phyloP scores from a whole-genome alignment of 202 grass and related monocot species.

The Carex arenaria region DNA sequence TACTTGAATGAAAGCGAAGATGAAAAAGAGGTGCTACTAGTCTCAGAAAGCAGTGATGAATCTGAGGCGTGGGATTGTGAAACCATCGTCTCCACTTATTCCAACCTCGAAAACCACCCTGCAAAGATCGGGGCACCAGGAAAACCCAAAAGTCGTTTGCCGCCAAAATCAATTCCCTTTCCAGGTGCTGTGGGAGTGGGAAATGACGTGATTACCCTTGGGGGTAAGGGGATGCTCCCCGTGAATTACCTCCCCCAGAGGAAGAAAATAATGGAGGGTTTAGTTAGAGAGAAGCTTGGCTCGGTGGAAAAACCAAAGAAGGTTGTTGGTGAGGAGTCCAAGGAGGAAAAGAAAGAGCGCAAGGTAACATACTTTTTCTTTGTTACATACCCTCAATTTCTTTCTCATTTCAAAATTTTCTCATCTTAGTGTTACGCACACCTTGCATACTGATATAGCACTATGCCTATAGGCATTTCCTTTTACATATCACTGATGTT shows the following conservation, averaged over 20 bases:
- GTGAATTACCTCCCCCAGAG: slow-evolving; percentile 81
- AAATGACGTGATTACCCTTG: slow-evolving; percentile 72
- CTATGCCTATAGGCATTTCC: neutral
- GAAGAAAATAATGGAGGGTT: slow-evolving; percentile 43
- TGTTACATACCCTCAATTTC: neutral
- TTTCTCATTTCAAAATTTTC: neutral
- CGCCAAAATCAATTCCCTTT: slow-evolving; percentile 41
- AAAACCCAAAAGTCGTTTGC: slow-evolving; percentile 43
- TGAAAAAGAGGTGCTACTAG: slow-evolving; percentile 41
- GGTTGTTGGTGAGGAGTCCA: slow-evolving; percentile 48
- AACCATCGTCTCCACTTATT: slow-evolving; percentile 87
- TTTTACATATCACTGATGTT: neutral
- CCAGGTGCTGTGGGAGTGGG: slow-evolving; percentile 46
- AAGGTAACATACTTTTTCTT: slow-evolving; percentile 53
- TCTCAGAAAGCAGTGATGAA: slow-evolving; percentile 89
- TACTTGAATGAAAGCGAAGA: slow-evolving; percentile 69
- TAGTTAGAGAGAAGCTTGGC: slow-evolving; percentile 30
- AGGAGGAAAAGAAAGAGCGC: slow-evolving; percentile 94
- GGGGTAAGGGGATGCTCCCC: slow-evolving; percentile 91
- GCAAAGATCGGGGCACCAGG: slow-evolving; percentile 68
- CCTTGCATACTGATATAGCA: neutral
- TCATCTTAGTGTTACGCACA: neutral
- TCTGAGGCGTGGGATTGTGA: slow-evolving; percentile 93
- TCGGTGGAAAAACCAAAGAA: slow-evolving; percentile 43
- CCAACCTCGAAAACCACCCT: slow-evolving; percentile 88